A percentile compares a stretch with the other conserved stretches of the same genome.
Evolutionary conservation across 2,329 filamentous ascomycete species (phyloP).

Genomic region (Epichloe hybrida): DNA sequence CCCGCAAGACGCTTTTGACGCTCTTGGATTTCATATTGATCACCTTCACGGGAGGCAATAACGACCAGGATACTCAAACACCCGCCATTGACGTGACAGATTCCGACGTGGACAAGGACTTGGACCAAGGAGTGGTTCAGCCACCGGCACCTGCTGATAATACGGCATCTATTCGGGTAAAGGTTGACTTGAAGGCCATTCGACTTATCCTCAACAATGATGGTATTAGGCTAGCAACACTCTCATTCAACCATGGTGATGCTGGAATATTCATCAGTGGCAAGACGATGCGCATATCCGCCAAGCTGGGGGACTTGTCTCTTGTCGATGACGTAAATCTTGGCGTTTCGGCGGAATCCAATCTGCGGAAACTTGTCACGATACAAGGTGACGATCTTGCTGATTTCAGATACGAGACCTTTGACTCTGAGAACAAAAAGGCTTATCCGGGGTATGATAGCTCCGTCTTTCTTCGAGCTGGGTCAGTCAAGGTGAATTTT

Average conservation of each 20-base stretch:
- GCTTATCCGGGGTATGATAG: slow-evolving; percentile 91
- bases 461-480: slow-evolving; percentile 77
- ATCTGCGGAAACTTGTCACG: slow-evolving; percentile 73
- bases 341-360: slow-evolving; percentile 69
- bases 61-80: slow-evolving; percentile 23
- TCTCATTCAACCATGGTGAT: slow-evolving; percentile 86
- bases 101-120: slow-evolving; percentile 16
- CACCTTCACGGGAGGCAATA: slow-evolving; percentile 63
- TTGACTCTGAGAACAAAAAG: slow-evolving; percentile 55
- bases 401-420: slow-evolving; percentile 96
- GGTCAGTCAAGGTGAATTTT: slow-evolving; percentile 94
- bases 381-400: slow-evolving; percentile 93
- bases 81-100: slow-evolving; percentile 21
- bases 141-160: slow-evolving; percentile 21
- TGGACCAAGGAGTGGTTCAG: slow-evolving; percentile 22
- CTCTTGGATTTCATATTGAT: slow-evolving; percentile 86
- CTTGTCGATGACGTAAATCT: slow-evolving; percentile 89
- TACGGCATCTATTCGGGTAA: slow-evolving; percentile 75
- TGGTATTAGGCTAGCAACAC: slow-evolving; percentile 80
- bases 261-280: slow-evolving; percentile 80
- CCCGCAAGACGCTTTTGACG: slow-evolving; percentile 80
- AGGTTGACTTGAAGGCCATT: slow-evolving; percentile 86
- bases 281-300: slow-evolving; percentile 75
- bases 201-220: slow-evolving; percentile 94
- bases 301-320: slow-evolving; percentile 68